Evolutionary conservation across 164 flowering plant species (phyloP).

Genomic region (Paratinospora sagittata): DNA sequence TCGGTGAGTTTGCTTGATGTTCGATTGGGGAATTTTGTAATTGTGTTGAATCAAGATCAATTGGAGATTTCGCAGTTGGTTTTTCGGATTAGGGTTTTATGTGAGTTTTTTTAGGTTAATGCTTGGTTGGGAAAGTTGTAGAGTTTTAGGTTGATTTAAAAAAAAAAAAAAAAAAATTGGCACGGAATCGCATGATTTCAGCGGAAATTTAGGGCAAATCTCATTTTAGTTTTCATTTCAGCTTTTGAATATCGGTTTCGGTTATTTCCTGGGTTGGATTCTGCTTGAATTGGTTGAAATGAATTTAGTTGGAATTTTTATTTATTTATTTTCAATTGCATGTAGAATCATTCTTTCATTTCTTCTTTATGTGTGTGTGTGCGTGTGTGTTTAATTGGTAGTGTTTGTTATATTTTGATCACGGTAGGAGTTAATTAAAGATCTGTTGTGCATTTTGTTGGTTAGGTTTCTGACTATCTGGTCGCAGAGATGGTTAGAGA

Average conservation of each 20-base stretch:
- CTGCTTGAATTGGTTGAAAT: not conserved
- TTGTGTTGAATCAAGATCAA: not conserved
- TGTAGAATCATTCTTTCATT: not conserved
- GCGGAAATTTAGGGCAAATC: not conserved
- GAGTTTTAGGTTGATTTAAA: not conserved
- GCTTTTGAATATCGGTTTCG: not conserved
- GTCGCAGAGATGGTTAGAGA: constrained; percentile 49
- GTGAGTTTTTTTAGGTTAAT: not conserved
- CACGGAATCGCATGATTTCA: not conserved
- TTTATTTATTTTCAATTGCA: not conserved
- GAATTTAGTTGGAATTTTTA: not conserved
- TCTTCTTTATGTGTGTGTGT: not conserved
- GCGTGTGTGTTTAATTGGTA: not conserved
- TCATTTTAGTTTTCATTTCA: not conserved
- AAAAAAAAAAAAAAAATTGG: too few species aligned
- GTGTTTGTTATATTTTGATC: not conserved
- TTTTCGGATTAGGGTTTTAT: not conserved
- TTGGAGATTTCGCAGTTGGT: not conserved
- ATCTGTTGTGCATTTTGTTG: not conserved
- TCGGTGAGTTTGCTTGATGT: not conserved
- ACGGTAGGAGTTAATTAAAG: not conserved
- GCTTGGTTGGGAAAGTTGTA: not conserved
- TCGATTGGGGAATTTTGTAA: not conserved
- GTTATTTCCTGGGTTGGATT: not conserved
- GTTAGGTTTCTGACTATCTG: not conserved